Evolutionary conservation across 192 early-diverging fungal genomes (phyloP), one percentile per base, ranked within the genome.

Genomic region (Podila epicladia): DNA sequence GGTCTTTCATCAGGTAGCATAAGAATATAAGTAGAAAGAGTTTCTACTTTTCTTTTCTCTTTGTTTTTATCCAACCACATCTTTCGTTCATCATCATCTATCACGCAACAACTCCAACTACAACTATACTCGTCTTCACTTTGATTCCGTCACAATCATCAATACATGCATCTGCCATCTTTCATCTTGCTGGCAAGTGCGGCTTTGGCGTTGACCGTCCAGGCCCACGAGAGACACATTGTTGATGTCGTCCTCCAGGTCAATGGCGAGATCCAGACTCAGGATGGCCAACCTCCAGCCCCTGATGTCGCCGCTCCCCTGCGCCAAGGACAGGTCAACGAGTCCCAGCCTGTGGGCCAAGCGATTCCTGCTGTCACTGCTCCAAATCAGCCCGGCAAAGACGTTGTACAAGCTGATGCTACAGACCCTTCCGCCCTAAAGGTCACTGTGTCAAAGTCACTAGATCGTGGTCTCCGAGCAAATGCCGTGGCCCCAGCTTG

Each of bases 151-250:
- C 35, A 9, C 41, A 45, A 15, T 45, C 15, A 17, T 15, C 41
- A 45, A 12, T 1, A 12, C 8, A 45, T 55, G 53, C 53, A 22
- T 55, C 24, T 55, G 24, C 22, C n/a, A 55, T 24, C 53, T 55
- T 22, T 55, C 22, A 26, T 55, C 53, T 55, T 55, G 53, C 53
- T 55, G 53, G 53, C 53, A 55, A 55, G 53, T 55, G 53, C 9
- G 24, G 53, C 53, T 22, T 55, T 26, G 53, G 22, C 53, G 53
- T 55, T 55, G 22, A 55, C 53, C 53, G 53, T 55, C 22, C 53
- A 55, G n/a, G 53, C 53, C 24, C 53, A 12, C 22, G 53, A 55
- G 53, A 55, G 53, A 9, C 24, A 55, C 53, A 26, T 55, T 26
- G 53, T 24, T 11, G 11, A 55, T 11, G n/a, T 55, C 9, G 53